Evolutionary conservation across 2,329 filamentous ascomycete genomes (phyloP), one percentile per base, ranked within the genome.

Genomic region (Aspergillus niger): DNA sequence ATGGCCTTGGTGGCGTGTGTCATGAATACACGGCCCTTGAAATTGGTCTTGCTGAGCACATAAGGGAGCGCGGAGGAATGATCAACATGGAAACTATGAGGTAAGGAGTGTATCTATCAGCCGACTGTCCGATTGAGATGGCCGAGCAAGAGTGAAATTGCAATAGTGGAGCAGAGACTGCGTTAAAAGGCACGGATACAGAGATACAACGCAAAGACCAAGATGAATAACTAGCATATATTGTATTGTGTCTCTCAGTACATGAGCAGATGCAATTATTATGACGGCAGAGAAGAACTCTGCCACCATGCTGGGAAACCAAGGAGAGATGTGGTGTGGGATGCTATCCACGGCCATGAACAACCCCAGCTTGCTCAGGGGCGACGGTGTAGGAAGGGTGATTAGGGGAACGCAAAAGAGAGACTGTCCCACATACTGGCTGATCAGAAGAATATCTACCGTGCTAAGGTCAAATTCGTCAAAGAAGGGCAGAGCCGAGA

Each of bases 1-100:
- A 99, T 99, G 69, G 95, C 95, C 77, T 99, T 98, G 50, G 95
- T 99, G 1, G 95, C 92, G 81, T 99, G 95, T 55, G 95, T 99
- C 94, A 98, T 99, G 81, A 97, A 98, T 63, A 98, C 94, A 22
- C 93, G 88, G 52, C 95, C 95, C 66, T 91, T 90, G 82, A 99
- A 99, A 77, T 97, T 97, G 39, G 95, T 98, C 81, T 99, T 99
- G 66, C 94, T 91, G 66, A 99, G 85, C 61, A 99, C 95, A 75
- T 98, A 99, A 48, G 95, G 95, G 50, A 99, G 82, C n/a, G 94
- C 97, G 15, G 94, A 94, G n/a, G 95, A 95, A 81, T 99, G 95
- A 74, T 99, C 95, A 75, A 98, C 85, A 77, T 99, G 95, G 74
- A 99, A 99, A 90, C 94, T 97, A 74, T 97, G 73, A 58, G 32